phyloP scores from a whole-genome alignment of 441 rosid genomes.

The Flueggea neowawraea region DNA sequence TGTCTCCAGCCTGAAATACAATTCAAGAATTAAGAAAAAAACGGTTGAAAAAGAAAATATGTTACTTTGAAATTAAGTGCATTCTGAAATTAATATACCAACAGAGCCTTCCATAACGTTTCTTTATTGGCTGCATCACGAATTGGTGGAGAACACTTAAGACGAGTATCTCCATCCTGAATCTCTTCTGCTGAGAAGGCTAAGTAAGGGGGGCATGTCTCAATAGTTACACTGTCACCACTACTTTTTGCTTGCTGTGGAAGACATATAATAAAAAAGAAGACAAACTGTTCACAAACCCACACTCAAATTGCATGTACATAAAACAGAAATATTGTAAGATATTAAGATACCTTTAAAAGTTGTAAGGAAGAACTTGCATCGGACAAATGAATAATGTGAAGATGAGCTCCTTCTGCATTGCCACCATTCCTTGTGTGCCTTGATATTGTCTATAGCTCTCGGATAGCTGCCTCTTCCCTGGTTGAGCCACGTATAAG shows the following conservation, averaged over 20 bases:
- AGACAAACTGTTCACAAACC: not conserved
- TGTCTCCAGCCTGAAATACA: slow-evolving; percentile 70
- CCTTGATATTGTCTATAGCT: slow-evolving; percentile 62
- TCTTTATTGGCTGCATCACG: slow-evolving; percentile 76
- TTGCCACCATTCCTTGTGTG: slow-evolving; percentile 73
- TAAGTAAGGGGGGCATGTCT: slow-evolving; percentile 95
- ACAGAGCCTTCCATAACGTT: slow-evolving; percentile 81
- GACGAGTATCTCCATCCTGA: slow-evolving; percentile 86
- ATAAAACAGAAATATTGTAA: not conserved
- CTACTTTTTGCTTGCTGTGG: slow-evolving; percentile 73
- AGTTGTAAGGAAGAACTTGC: slow-evolving; percentile 73
- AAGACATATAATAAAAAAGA: slow-evolving; percentile 4
- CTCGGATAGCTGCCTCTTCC: slow-evolving; percentile 90
- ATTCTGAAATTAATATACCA: slow-evolving; percentile 37
- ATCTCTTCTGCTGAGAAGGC: slow-evolving; percentile 97
- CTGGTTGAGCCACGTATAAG: slow-evolving; percentile 29
- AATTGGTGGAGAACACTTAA: slow-evolving; percentile 95
- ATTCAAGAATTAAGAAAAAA: slow-evolving; percentile 8
- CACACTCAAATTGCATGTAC: not conserved
- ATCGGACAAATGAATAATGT: slow-evolving; percentile 91
- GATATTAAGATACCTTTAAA: slow-evolving; percentile 50
- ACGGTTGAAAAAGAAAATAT: slow-evolving; percentile 5
- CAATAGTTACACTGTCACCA: slow-evolving; percentile 83
- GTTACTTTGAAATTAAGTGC: not conserved
- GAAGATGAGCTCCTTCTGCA: slow-evolving; percentile 95